Base-by-base conservation (phyloP, 2,329 filamentous ascomycete genomes). In the Trichoderma atrobrunneum region DNA sequence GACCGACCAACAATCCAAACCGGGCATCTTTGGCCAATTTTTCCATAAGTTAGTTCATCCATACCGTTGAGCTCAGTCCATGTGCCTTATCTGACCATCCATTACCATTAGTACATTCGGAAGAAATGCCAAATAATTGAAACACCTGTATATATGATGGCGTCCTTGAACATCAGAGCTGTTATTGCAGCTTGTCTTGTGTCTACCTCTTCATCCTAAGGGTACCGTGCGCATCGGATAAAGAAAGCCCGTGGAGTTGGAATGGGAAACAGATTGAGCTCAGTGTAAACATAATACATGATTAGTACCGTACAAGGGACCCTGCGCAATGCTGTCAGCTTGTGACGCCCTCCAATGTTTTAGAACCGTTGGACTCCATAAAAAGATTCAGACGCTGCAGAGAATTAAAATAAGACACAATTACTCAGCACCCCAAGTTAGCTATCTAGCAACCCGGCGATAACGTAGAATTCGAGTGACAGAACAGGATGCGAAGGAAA, bases 11-110 rank as follows among this genome's bases (percentile, higher is more conserved):
- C 83, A 84, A 72, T 82, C 82, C 16, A 79, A 82, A 64, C 77
- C 83, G 1, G 87, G 87, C 54, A 80, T 89, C 74, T 80, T 89
- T 66, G 86, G 85, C 69, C 82, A 84, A 73, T 84, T 89, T 81
- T 90, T 88, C 85, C 84, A 88, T 75, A 88, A 85, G 87, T 89
- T 79, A 68, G 86, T 77, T 18, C 14, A 56, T 60, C 32, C 36
- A n/a, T 30, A 11, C 32, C 12, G 32, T 51, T 8, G 8, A 21
- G 1, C n/a, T 14, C 7, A 16, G 5, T 2, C 5, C 3, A 8
- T 21, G 28, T 30, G 8, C 30, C 16, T 60, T n/a, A 7, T 16
- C 74, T 69, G 63, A 68, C 72, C 32, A 26, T 63, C 34, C 3
- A 21, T 68, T 39, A 26, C 28, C 18, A 59, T 36, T 18, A 73